Base-by-base conservation (phyloP, 2,329 filamentous ascomycete genomes). In the Sarocladium kiliense region DNA sequence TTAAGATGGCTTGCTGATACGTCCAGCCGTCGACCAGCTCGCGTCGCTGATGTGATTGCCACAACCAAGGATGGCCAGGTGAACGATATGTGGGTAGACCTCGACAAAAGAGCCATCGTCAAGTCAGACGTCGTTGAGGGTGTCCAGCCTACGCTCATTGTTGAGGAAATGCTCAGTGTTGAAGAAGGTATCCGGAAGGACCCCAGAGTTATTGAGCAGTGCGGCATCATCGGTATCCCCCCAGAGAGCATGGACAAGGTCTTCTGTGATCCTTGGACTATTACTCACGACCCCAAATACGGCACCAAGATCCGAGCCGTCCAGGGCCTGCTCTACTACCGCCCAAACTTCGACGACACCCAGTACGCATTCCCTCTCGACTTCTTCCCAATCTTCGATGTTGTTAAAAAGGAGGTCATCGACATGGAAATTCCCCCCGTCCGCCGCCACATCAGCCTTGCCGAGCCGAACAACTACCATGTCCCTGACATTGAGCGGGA, bases 221-320 rank as follows among this genome's bases (percentile, higher is more conserved):
- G 89, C 64, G 80, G 78, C 2, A 81, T 91, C 36, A 74, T 90
- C 59, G 88, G 89, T 19, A 90, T 93, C 59, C 9, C 44, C n/a
- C 44, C 44, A 11, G 77, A 84, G 61, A 87, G 92, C 62, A 93
- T 93, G 89, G 74, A 88, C 69, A 91, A 91, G 71, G 86, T 93
- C 34, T 92, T 88, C 70, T 87, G 89, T 67, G 89, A 93, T 68
- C 87, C 87, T 39, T 93, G 89, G 89, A 91, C 89, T 1, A 91
- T 93, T 69, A 89, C 89, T 26, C 88, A 89, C 59, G 89, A 93
- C 63, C 82, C 89, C 66, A 83, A 89, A 50, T 92, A 90, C 68
- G 88, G 88, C 53, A 88, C 76, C 56, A 76, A 78, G 55, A 77
- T 88, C 37, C 81, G 89, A 56, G 78, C 92, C 7, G 89, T 92